Evolutionary conservation across 257 asterid species (phyloP), one percentile per base, ranked within the genome.

Genomic region (Petrea volubilis): DNA sequence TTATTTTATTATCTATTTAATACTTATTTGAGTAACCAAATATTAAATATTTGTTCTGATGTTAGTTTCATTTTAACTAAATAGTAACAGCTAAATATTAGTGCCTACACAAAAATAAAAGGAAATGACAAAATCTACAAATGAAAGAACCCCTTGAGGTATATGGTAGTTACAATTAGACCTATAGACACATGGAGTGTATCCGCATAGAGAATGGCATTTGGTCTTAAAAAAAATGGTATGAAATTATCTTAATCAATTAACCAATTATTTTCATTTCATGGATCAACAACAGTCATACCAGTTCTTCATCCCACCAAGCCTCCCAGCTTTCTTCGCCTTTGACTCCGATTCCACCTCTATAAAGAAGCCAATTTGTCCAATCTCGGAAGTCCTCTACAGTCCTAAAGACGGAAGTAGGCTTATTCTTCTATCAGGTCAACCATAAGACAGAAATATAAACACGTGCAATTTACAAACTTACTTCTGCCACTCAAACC

Each of bases 311-410:
- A 82, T 95, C 99, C 99, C 99, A 95, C 98, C 97, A 95, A 67
- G 99, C 98, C 82, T 95, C 99, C 99, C 99, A 92, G 86, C 99
- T 95, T 88, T 95, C 99, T 80, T 85, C 92, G 50, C 98, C 99
- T 83, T 85, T 95, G 68, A 95, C 99, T 75, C 99, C 99, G 78
- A 95, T 95, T 74, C 99, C 99, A 74, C 99, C 99, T 80, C 99
- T 83, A 76, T 95, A 95, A 58, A 95, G 86, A 70, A 95, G 97
- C 99, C 99, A 95, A 78, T 92, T 92, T 64, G 99, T 95, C 99
- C 98, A 95, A 78, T 95, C 97, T 53, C 94, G 90, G 49, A 94
- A 94, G 85, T 94, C 99, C 79, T 94, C 97, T 36, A 94, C 97
- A 7, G 97, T 87, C 96, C 99, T 94, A 68, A 71, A 62, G 68